Evolutionary conservation across 108 stramenopile species (phyloP).

Genomic region (Nannochloropsis gaditana): DNA sequence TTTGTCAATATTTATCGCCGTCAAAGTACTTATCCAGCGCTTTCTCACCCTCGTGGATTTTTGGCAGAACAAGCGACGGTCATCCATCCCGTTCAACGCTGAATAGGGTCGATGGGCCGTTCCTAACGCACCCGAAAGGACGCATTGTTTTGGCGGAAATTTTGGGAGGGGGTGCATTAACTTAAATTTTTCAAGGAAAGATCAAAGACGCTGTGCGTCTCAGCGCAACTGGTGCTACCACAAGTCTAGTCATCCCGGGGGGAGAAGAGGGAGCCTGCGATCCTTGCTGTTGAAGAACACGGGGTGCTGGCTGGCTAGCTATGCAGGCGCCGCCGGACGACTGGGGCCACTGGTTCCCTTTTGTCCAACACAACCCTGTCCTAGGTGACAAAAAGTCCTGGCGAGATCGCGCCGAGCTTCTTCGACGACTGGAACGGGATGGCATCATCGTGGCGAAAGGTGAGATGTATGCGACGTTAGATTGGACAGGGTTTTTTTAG

Average conservation of each 20-base stretch:
- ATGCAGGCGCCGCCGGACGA: conserved; percentile 4
- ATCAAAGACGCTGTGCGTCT: neutral
- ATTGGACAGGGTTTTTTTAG: no score
- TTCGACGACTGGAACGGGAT: conserved; percentile 9
- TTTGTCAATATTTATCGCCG: neutral
- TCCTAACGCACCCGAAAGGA: neutral
- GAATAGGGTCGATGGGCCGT: neutral
- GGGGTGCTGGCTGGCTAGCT: neutral
- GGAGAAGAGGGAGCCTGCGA: neutral
- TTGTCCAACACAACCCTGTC: neutral
- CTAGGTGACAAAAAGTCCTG: conserved; percentile 17
- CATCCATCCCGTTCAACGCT: neutral
- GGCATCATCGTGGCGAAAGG: conserved; percentile 1
- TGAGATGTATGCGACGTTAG: neutral
- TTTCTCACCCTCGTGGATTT: neutral
- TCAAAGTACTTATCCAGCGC: neutral
- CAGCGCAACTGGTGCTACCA: neutral
- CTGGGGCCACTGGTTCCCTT: conserved; percentile 19
- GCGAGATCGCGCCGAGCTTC: neutral
- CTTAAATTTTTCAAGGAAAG: no score
- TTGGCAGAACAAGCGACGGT: neutral
- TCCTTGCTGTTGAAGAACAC: neutral
- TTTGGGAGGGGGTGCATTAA: no score
- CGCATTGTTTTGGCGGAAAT: no score
- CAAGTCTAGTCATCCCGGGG: neutral